A percentile compares a stretch with the other conserved stretches of the same genome.
These are phyloP conservation scores for Prunus fruticosa DNA, from an alignment of 306 rosid species.

Conservation along the genomic window DNA sequence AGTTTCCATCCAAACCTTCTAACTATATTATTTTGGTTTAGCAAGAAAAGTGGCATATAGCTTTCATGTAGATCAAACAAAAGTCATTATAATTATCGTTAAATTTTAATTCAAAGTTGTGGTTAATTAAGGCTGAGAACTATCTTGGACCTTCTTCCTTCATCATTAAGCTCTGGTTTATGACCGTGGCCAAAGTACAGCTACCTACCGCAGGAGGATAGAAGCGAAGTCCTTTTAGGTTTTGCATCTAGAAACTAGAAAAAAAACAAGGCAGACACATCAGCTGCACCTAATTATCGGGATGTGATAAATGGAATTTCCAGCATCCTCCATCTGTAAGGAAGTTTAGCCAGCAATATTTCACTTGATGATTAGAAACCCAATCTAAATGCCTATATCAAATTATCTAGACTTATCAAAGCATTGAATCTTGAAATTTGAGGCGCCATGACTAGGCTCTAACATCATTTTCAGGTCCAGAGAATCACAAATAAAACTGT, in stretches of 20 bases:
- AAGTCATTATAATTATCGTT: neutral
- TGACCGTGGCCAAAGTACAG: neutral
- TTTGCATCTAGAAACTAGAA: neutral
- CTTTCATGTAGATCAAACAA: conserved; percentile 2
- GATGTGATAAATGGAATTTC: no score
- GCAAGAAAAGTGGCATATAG: neutral
- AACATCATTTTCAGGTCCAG: no score
- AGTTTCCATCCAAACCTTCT: neutral
- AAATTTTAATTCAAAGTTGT: neutral
- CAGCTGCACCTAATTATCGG: no score
- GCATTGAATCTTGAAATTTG: no score
- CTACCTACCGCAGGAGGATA: neutral
- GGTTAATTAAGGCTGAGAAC: neutral
- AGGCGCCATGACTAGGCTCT: no score
- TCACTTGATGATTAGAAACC: no score
- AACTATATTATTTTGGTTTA: neutral
- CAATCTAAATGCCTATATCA: no score
- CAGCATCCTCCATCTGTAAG: no score
- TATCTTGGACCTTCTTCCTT: neutral
- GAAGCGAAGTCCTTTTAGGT: neutral
- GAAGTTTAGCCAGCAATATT: no score
- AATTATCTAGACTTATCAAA: no score
- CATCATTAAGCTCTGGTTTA: neutral
- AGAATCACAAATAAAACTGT: no score
- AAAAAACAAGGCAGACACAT: no score